phyloP scores from a whole-genome alignment of 441 rosid species.

The Adansonia grandidieri region DNA sequence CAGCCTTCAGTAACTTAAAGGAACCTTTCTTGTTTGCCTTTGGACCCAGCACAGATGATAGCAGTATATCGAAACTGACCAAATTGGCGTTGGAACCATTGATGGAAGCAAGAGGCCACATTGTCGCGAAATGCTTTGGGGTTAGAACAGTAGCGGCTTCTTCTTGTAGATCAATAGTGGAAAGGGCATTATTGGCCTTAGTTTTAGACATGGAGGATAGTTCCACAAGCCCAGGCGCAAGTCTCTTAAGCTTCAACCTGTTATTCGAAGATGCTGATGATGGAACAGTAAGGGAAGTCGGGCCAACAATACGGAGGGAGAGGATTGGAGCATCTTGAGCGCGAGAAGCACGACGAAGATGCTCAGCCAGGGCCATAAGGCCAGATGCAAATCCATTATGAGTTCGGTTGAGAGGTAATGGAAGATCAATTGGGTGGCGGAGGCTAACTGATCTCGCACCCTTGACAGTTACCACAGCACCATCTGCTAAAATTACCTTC shows the following conservation, averaged over 20 bases:
- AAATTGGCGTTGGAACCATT: conserved; percentile 74
- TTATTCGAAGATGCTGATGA: conserved; percentile 49
- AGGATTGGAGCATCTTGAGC: conserved; percentile 56
- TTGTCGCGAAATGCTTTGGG: conserved; percentile 67
- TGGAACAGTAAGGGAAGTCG: conserved; percentile 69
- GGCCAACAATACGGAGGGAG: conserved; percentile 90
- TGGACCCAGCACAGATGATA: conserved; percentile 75
- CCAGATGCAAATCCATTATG: conserved; percentile 75
- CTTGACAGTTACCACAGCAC: conserved; percentile 82
- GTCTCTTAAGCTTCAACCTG: conserved; percentile 84
- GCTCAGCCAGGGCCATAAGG: conserved; percentile 75
- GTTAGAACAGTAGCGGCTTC: conserved; percentile 57
- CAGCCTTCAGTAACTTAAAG: conserved; percentile 73
- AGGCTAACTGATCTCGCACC: conserved; percentile 95
- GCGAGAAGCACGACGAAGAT: conserved; percentile 59
- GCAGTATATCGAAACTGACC: conserved; percentile 70
- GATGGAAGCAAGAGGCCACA: conserved; percentile 88
- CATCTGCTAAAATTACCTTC: conserved; percentile 84
- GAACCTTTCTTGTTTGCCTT: conserved; percentile 67
- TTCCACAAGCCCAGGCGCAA: conserved; percentile 91
- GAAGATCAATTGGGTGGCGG: conserved; percentile 81
- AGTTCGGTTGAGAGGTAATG: conserved; percentile 71
- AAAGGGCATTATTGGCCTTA: conserved; percentile 39
- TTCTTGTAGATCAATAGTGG: conserved; percentile 38
- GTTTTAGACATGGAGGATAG: conserved; percentile 57